Base-by-base conservation (phyloP, 2,329 filamentous ascomycete species). In the Phialocephala subalpina region DNA sequence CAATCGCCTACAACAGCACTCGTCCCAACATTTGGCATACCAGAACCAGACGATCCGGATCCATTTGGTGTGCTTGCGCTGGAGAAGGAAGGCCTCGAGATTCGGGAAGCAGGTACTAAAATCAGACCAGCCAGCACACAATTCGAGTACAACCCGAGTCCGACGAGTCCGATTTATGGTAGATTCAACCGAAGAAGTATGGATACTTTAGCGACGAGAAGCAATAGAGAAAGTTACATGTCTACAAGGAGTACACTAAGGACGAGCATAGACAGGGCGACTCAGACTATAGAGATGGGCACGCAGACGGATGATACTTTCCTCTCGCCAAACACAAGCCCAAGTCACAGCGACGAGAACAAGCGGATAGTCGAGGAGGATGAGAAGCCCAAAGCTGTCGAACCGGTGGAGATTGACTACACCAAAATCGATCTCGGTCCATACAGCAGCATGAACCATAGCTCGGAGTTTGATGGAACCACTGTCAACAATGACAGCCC, bases 31-130 rank as follows among this genome's bases (percentile, higher is more conserved):
- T 97, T 97, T 79, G 94, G 94, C 1, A 83, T 97, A 18, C 94
- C 93, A 0, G 89, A 90, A 69, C 80, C 82, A 3, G 88, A 94
- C 62, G 95, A 98, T 73, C 94, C 94, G 0, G 95, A 98, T 77
- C 95, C 95, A 0, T 98, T 92, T 75, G 95, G 95, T 27, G 92
- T 97, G 29, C 86, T 94, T 69, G 94, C 95, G 8, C 81, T 98
- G n/a, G 93, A 97, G 76, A 90, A 93, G 82, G 92, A 94, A 67
- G 95, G 95, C 2, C 82, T 97, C 63, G 92, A 95, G 73, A 96
- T 98, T 70, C 87, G 92, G 60, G 94, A 97, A 80, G 94, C 94
- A n/a, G 94, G 93, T 38, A 91, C 90, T 2, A 87, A 89, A 58
- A 83, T 87, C 62, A 84, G 93, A 63, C 93, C 94, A 2, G 84